phyloP scores from a whole-genome alignment of 179 eudicot genomes.

The Heliamphora pulchella region DNA sequence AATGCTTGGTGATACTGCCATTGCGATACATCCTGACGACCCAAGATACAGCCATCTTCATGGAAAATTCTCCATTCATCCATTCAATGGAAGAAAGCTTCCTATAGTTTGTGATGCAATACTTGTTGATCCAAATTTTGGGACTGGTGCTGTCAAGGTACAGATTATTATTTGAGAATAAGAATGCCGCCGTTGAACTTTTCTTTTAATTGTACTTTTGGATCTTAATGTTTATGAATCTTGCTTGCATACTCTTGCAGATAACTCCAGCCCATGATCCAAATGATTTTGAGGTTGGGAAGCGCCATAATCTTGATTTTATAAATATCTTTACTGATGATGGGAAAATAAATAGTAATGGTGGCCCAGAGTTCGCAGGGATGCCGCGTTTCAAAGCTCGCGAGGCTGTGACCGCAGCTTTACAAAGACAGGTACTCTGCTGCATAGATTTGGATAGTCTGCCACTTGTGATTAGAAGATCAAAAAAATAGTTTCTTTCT shows the following conservation, averaged over 20 bases:
- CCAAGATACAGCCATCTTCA: conserved; percentile 72
- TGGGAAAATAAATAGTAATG: conserved; percentile 85
- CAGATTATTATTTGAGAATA: conserved; percentile 3
- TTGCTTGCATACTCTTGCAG: conserved; percentile 35
- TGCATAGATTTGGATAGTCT: background rate
- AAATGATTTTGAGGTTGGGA: conserved; percentile 94
- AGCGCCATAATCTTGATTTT: conserved; percentile 81
- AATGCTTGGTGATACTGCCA: conserved; percentile 96
- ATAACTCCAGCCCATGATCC: conserved; percentile 97
- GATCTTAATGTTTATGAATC: conserved; percentile 12
- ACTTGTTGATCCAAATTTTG: conserved; percentile 81
- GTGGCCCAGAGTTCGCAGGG: conserved; percentile 68
- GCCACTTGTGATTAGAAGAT: background rate
- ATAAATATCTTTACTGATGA: conserved; percentile 90
- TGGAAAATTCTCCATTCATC: conserved; percentile 84
- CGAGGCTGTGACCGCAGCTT: conserved; percentile 61
- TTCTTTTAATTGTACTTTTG: background rate
- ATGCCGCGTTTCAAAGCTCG: conserved; percentile 91
- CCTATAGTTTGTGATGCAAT: conserved; percentile 73
- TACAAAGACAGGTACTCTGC: conserved; percentile 56
- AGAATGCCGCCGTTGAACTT: conserved; percentile 11
- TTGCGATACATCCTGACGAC: conserved; percentile 92
- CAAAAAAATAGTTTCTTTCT: background rate
- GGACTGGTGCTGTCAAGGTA: conserved; percentile 99
- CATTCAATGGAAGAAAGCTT: conserved; percentile 80